Evolutionary conservation across 2,329 filamentous ascomycete species (phyloP), one percentile per base, ranked within the genome.

Genomic region (Xylariomycetidae sp.): DNA sequence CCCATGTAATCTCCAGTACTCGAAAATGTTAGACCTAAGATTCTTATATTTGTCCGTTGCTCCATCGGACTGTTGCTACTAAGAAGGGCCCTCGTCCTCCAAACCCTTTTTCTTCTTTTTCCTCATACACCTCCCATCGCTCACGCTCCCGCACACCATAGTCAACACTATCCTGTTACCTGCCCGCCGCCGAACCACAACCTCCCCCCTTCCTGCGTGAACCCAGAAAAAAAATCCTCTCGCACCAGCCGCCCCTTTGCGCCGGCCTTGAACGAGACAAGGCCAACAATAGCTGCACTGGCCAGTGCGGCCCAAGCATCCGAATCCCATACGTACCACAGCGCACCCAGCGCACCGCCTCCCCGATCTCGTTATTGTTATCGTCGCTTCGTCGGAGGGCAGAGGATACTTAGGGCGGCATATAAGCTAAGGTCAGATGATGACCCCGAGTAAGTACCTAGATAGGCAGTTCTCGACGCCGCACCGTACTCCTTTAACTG

Each of bases 31-130:
- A n/a, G n/a, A n/a, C n/a, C n/a, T n/a, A n/a, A n/a, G n/a, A n/a
- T n/a, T n/a, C n/a, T n/a, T n/a, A n/a, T n/a, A n/a, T n/a, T n/a
- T n/a, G n/a, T n/a, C n/a, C n/a, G n/a, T n/a, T n/a, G n/a, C n/a
- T n/a, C 53, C 18, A 47, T 68, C 20, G 62, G 62, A 4, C 36
- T 66, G 3, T 63, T 61, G 6, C 62, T 62, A 3, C 42, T 67
- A 2, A 43, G 56, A n/a, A 42, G 56, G 10, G 44, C 56, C 59
- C 30, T 61, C 57, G 11, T 49, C 33, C 36, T 59, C 52, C n/a
- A 60, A 40, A 19, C 7, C 14, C 25, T 27, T 10, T 13, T 7
- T 33, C 3, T 14, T 31, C 14, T 27, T 26, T 20, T 29, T 29
- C 26, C 38, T 22, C 27, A 38, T n/a, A 30, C 27, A 31, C 31